A percentile compares a stretch with the other conserved stretches of the same genome.
These are phyloP conservation scores for Knoxia roxburghii DNA, from an alignment of 257 asterid genomes.

Conservation along the genomic window DNA sequence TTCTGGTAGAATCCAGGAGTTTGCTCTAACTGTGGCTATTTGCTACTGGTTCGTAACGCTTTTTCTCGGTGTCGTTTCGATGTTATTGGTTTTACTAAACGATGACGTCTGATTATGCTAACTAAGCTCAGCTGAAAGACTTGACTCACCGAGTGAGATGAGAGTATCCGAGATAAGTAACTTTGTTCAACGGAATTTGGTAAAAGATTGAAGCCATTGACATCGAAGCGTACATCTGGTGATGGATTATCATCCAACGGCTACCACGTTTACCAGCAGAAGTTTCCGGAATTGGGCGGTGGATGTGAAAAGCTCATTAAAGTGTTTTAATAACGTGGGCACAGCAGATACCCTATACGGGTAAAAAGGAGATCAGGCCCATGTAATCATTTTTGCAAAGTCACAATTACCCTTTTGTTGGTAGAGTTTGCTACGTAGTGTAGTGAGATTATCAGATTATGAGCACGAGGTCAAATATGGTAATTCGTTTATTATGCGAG, in stretches of 20 bases:
- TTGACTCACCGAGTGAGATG: no score
- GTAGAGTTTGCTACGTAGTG: background rate
- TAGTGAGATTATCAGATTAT: background rate
- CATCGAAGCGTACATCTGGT: background rate
- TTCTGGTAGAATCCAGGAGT: background rate
- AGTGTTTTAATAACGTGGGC: background rate
- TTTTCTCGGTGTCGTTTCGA: no score
- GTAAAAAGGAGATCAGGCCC: background rate
- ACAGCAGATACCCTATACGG: background rate
- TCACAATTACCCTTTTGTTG: background rate
- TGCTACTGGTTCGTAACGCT: background rate
- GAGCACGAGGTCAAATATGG: background rate
- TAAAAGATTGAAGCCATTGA: background rate
- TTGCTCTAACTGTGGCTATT: background rate
- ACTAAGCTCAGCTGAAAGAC: no score
- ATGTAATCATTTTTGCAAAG: background rate
- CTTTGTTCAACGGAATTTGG: background rate
- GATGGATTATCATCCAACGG: background rate
- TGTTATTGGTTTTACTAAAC: background rate
- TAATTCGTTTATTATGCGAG: background rate
- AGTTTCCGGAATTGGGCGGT: slow-evolving; percentile 10
- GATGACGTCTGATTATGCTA: background rate
- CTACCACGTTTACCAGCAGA: background rate
- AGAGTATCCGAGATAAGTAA: background rate
- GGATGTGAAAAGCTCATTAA: background rate